phyloP scores from a whole-genome alignment of 2,329 filamentous ascomycete genomes.

The Fusarium dlaminii region DNA sequence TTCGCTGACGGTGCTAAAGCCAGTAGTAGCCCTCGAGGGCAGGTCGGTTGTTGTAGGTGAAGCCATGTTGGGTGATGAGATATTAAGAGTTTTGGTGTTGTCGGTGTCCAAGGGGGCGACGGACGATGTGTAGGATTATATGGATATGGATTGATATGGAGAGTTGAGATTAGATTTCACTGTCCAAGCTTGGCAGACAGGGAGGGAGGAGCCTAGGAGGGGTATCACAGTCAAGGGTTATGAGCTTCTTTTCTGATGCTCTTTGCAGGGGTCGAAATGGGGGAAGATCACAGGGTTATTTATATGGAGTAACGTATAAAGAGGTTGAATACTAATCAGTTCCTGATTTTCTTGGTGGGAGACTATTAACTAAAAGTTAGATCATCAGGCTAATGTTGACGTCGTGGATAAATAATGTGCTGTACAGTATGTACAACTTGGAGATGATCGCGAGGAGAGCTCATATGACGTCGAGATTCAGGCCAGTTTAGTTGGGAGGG shows the following conservation, averaged over 20 bases:
- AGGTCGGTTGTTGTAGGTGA: constrained; percentile 48
- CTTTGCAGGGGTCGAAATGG: constrained; percentile 3
- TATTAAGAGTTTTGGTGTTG: background rate
- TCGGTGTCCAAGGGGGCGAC: background rate
- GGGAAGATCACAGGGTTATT: constrained; percentile 2
- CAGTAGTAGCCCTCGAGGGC: constrained; percentile 59
- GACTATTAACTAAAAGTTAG: constrained; percentile 1
- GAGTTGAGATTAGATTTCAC: constrained; percentile 24
- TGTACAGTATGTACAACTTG: background rate
- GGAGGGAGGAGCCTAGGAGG: constrained; percentile 31
- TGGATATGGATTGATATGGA: background rate
- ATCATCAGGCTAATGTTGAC: constrained; percentile 23
- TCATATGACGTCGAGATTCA: constrained; percentile 26
- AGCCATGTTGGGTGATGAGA: constrained; percentile 36
- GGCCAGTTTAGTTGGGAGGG: constrained; percentile 1
- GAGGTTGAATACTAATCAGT: background rate
- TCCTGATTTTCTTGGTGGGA: background rate
- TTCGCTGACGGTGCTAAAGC: constrained; percentile 59
- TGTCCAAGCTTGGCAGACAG: constrained; percentile 33
- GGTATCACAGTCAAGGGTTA: constrained; percentile 33
- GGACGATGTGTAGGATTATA: constrained; percentile 9
- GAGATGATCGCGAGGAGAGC: constrained; percentile 27
- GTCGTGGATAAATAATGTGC: constrained; percentile 18
- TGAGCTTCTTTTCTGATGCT: constrained; percentile 23
- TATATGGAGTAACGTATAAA: background rate